Evolutionary conservation across 164 flowering plant species (phyloP), one percentile per base, ranked within the genome.

Genomic region (Magnolia sinica): DNA sequence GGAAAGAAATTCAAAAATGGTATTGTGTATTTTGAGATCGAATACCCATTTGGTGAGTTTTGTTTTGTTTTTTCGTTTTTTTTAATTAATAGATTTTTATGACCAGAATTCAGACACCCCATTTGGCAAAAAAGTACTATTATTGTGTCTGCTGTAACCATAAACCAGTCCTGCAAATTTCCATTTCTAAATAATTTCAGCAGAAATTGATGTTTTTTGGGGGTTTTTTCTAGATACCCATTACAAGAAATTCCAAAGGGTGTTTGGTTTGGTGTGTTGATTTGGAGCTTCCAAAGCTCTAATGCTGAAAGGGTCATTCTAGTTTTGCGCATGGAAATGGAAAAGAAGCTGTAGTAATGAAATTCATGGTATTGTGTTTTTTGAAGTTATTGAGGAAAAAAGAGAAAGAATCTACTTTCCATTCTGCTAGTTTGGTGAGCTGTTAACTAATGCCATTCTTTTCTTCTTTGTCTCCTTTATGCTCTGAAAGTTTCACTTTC

Each of bases 401-500:
- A 67, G 52, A 66, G 55, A 65, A 72, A 91, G 97, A 87, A 91
- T 92, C 95, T 91, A 89, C 92, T 90, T 92, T 90, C 85, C 80
- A 80, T 88, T 84, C 84, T 70, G 58, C 49, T 76, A 58, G 79
- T 68, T 80, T 79, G 74, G 73, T 88, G 90, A 91, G 91, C 96
- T 91, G 93, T 89, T 88, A 73, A 82, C 86, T 81, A 87, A 82
- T 90, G 87, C 85, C 84, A 84, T 87, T 80, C 81, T 79, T 82
- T 75, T 81, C 76, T 83, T 83, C 73, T 80, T 79, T 79, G 77
- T 78, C 81, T 75, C 83, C 97, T 91, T 95, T 91, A 91, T 89
- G 87, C 95, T 89, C 96, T 90, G 92, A 91, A 92, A 91, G 91
- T 83, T 86, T 87, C 88, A 88, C 91, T 92, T 92, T 89, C 89